Evolutionary conservation across 2,329 filamentous ascomycete genomes (phyloP).

Genomic region (Massarina eburnea): DNA sequence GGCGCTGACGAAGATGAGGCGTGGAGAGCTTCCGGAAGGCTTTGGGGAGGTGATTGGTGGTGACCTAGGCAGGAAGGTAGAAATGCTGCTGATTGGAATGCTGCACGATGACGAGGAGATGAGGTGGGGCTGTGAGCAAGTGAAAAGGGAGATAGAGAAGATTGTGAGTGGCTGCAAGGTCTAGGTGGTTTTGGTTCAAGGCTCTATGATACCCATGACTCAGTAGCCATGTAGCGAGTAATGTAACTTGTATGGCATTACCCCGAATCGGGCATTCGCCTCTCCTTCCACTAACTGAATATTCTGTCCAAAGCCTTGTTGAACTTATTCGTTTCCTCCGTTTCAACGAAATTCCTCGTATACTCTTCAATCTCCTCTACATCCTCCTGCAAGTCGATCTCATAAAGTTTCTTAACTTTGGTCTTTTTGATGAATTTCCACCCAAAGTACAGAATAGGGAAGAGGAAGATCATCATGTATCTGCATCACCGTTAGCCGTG

Average conservation of each 20-base stretch:
- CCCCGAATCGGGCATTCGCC: neutral
- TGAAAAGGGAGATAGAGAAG: slow-evolving; percentile 23
- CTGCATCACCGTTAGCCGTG: slow-evolving; percentile 21
- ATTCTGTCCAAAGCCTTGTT: slow-evolving; percentile 49
- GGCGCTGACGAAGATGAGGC: slow-evolving; percentile 37
- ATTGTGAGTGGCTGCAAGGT: slow-evolving; percentile 19
- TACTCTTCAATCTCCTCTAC: slow-evolving; percentile 70
- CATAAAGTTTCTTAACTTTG: slow-evolving; percentile 55
- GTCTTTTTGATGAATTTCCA: slow-evolving; percentile 74
- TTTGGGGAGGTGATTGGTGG: slow-evolving; percentile 27
- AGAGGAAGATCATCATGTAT: slow-evolving; percentile 73
- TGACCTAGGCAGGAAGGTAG: slow-evolving; percentile 19
- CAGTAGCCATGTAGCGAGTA: neutral
- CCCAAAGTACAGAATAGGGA: slow-evolving; percentile 67
- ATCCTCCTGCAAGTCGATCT: slow-evolving; percentile 65
- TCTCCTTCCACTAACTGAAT: slow-evolving; percentile 36
- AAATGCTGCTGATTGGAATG: slow-evolving; percentile 35
- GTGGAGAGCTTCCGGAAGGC: slow-evolving; percentile 29
- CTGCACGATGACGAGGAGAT: slow-evolving; percentile 30
- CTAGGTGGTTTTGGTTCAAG: neutral
- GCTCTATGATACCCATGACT: neutral
- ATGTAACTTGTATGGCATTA: neutral
- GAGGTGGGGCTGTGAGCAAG: slow-evolving; percentile 34
- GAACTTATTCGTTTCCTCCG: slow-evolving; percentile 49
- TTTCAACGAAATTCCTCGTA: slow-evolving; percentile 60